A percentile compares a stretch with the other conserved stretches of the same genome.
Evolutionary conservation across 179 eudicot genomes (phyloP).

Genomic region (Silene coronaria): DNA sequence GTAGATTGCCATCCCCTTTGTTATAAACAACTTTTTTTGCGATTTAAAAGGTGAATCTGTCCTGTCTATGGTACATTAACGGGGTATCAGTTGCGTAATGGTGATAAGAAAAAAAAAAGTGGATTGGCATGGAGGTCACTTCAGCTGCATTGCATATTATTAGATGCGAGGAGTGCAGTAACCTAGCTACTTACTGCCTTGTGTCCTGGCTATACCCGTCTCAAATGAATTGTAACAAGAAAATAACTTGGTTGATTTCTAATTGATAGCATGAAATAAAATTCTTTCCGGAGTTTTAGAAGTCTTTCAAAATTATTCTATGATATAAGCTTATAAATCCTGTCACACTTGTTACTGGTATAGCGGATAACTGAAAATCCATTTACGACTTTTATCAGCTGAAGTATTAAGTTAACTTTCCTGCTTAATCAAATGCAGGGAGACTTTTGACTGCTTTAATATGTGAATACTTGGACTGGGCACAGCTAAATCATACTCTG

Average conservation of each 20-base stretch:
- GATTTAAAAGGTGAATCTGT: not conserved
- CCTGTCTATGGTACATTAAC: not conserved
- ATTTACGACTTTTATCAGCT: not conserved
- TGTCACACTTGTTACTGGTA: constrained; percentile 12
- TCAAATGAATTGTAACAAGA: not conserved
- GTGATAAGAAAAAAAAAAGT: not conserved
- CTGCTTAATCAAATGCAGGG: constrained; percentile 47
- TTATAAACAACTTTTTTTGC: not conserved
- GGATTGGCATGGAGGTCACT: not conserved
- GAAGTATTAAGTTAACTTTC: constrained; percentile 3
- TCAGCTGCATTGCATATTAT: not conserved
- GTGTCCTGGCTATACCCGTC: not conserved
- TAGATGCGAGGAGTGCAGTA: not conserved
- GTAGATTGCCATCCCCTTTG: not conserved
- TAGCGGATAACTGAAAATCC: not conserved
- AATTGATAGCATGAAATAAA: not conserved
- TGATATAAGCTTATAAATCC: not conserved
- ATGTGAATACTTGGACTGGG: constrained; percentile 99
- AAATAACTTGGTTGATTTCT: too few relatives aligned
- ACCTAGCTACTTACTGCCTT: not conserved
- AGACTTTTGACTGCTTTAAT: constrained; percentile 79
- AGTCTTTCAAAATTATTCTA: not conserved
- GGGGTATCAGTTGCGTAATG: not conserved
- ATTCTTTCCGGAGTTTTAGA: not conserved
- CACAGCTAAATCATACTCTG: constrained; percentile 76